phyloP scores from a whole-genome alignment of 2,329 filamentous ascomycete genomes.

The Stenocarpella maydis region DNA sequence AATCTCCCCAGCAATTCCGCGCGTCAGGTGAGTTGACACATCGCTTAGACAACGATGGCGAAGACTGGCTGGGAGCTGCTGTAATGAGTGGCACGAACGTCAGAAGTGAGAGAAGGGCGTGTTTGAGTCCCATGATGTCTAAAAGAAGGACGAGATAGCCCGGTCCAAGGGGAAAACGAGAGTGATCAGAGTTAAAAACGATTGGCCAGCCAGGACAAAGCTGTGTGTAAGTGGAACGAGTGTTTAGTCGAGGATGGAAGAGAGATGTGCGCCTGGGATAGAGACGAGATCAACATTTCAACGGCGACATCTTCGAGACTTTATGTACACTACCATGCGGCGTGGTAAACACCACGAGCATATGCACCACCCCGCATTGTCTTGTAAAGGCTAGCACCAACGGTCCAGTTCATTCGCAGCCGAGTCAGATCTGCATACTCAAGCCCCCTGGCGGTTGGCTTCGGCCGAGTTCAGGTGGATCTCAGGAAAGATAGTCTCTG shows the following conservation, averaged over 20 bases:
- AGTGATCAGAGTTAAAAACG: neutral
- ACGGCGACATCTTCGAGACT: constrained; percentile 13
- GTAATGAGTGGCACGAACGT: constrained; percentile 17
- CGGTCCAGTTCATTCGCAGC: neutral
- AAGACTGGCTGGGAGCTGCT: constrained; percentile 16
- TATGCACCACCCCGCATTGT: constrained; percentile 1
- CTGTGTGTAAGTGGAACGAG: neutral
- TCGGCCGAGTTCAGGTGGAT: constrained; percentile 17
- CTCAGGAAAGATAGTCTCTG: constrained; percentile 16
- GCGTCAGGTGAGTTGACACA: constrained; percentile 41
- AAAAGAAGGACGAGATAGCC: neutral
- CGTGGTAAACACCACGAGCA: constrained; percentile 2
- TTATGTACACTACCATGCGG: neutral
- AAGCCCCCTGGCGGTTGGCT: constrained; percentile 17
- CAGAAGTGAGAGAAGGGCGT: constrained; percentile 19
- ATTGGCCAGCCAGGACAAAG: constrained; percentile 2
- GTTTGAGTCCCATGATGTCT: constrained; percentile 24
- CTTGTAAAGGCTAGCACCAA: neutral
- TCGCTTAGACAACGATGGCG: constrained; percentile 13
- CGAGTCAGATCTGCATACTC: constrained; percentile 19
- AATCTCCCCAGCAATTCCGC: constrained; percentile 50
- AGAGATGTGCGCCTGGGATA: neutral
- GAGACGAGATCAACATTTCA: neutral
- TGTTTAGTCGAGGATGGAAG: neutral
- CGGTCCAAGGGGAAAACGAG: neutral